A percentile compares a stretch with the other conserved stretches of the same genome.
Evolutionary conservation across 2,329 filamentous ascomycete species (phyloP).

Genomic region (Aphanoascus verrucosus): DNA sequence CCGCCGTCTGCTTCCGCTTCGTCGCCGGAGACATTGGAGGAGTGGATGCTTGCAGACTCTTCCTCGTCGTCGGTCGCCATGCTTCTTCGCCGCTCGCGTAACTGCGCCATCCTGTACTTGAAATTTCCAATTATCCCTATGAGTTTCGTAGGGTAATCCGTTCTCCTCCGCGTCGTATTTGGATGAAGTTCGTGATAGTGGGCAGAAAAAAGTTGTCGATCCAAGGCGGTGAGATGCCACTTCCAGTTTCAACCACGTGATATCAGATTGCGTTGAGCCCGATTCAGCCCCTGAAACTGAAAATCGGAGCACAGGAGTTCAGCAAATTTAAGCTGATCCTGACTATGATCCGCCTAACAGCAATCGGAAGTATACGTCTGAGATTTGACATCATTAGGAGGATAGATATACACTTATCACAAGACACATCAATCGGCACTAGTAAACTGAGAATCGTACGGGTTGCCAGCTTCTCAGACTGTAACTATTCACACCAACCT

Average conservation of each 20-base stretch:
- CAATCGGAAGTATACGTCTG: too few relatives aligned
- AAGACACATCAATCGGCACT: too few relatives aligned
- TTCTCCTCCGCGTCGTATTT: not conserved
- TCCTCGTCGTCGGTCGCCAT: not conserved
- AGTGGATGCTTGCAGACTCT: not conserved
- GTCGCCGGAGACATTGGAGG: not conserved
- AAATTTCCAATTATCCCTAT: not conserved
- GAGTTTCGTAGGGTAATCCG: not conserved
- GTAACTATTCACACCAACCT: too few relatives aligned
- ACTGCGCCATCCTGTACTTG: not conserved
- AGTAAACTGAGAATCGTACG: too few relatives aligned
- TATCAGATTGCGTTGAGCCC: not conserved
- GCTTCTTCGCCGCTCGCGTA: not conserved
- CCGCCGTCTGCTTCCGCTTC: not conserved
- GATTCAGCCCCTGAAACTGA: not conserved
- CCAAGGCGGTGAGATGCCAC: not conserved
- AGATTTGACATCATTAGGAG: too few relatives aligned
- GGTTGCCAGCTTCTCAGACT: not conserved
- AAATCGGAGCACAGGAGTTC: too few relatives aligned
- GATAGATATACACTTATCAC: too few relatives aligned
- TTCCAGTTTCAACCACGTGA: not conserved
- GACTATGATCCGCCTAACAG: too few relatives aligned
- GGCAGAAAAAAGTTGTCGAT: conserved; percentile 4
- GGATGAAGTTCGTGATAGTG: not conserved
- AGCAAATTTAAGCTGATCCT: too few relatives aligned